Percentiles rank a stretch among this genome's conserved stretches.
phyloP scores from a whole-genome alignment of 225 moss, liverwort and hornwort species.

The Asterella californica region DNA sequence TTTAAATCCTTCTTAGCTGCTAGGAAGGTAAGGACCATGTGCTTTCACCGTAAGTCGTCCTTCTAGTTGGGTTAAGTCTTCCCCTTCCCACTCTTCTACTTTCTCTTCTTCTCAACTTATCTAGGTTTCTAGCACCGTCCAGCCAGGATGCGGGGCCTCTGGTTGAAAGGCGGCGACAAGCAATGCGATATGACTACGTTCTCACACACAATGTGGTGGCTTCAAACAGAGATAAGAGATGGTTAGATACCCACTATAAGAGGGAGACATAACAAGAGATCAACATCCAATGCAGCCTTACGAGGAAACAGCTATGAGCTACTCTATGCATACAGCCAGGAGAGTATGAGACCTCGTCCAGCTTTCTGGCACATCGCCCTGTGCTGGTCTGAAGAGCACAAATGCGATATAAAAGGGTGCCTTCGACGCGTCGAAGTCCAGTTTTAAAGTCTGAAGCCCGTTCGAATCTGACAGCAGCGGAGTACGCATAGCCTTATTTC shows the following conservation, averaged over 20 bases:
- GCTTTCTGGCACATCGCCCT: conserved; percentile 36
- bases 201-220: no score
- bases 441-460: conserved; percentile 48
- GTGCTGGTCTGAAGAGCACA: conserved; percentile 60
- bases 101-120: no score
- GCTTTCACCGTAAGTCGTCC: no score
- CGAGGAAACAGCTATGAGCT: neutral
- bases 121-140: no score
- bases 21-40: no score
- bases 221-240: neutral
- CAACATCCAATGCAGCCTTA: neutral
- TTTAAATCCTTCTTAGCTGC: no score
- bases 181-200: no score
- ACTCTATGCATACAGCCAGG: neutral
- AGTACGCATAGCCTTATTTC: conserved; percentile 82
- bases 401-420: conserved; percentile 78
- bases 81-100: no score
- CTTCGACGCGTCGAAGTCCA: conserved; percentile 59
- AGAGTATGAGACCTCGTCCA: conserved; percentile 62
- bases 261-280: neutral
- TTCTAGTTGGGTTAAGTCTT: no score
- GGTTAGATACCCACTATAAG: no score
- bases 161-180: no score
- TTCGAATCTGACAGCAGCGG: conserved; percentile 43
- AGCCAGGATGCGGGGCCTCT: no score